Evolutionary conservation across 352 stramenopile genomes (phyloP).

Genomic region (Thalassiosira mediterranea): DNA sequence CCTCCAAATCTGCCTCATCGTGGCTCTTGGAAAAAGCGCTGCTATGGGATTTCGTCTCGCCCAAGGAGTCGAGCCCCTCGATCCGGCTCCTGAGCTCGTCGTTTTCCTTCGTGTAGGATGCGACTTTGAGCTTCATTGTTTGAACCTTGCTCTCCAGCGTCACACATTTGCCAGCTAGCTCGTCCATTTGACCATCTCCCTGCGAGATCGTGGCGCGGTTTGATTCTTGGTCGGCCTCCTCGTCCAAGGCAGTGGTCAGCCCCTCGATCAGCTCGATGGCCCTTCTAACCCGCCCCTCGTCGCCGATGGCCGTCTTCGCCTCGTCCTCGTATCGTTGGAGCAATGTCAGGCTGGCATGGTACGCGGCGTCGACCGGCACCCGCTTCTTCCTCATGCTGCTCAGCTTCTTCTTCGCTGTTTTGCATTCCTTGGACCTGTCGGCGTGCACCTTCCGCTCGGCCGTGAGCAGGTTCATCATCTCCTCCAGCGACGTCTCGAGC

Average conservation of each 20-base stretch:
- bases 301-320: background rate
- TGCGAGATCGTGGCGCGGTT: background rate
- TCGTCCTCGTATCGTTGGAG: slow-evolving; percentile 22
- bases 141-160: slow-evolving; percentile 13
- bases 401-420: slow-evolving; percentile 34
- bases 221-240: background rate
- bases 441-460: slow-evolving; percentile 17
- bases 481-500: slow-evolving; percentile 30
- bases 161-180: slow-evolving; percentile 11
- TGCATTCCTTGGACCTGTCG: slow-evolving; percentile 22
- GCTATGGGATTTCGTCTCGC: background rate
- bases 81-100: slow-evolving; percentile 7
- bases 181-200: slow-evolving; percentile 9
- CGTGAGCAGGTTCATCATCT: slow-evolving; percentile 31
- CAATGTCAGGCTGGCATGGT: slow-evolving; percentile 16
- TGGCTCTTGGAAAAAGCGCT: no score
- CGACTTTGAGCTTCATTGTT: slow-evolving; percentile 12
- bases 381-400: slow-evolving; percentile 34
- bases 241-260: slow-evolving; percentile 1
- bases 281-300: slow-evolving; percentile 1
- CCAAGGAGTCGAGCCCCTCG: background rate
- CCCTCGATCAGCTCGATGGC: slow-evolving; percentile 4
- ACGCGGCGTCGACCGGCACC: slow-evolving; percentile 43
- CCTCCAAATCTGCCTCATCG: background rate
- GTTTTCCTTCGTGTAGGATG: slow-evolving; percentile 5